These are phyloP conservation scores for Phialophora tarda DNA, from an alignment of 2,329 filamentous ascomycete species.

Conservation along the genomic window DNA sequence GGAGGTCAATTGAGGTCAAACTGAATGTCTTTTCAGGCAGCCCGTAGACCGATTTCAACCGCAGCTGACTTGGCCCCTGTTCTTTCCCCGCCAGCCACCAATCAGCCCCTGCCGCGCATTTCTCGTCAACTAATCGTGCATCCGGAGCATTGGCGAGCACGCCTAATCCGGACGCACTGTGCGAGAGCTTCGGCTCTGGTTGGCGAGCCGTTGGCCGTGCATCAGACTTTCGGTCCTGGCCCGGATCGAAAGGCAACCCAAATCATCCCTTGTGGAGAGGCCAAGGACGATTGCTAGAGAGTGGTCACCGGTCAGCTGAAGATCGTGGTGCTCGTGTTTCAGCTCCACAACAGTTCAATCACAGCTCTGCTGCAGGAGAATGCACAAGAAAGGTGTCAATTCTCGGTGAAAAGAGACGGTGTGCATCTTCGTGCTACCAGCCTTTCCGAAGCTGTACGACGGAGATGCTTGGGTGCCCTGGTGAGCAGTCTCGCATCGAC, in stretches of 20 bases:
- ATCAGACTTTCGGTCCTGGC: conserved; percentile 14
- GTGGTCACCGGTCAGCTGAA: conserved; percentile 19
- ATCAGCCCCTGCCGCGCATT: conserved; percentile 3
- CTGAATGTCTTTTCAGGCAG: not conserved
- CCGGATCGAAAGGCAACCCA: conserved; percentile 16
- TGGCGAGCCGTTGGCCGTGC: not conserved
- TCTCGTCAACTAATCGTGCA: not conserved
- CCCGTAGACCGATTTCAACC: not conserved
- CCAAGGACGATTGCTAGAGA: not conserved
- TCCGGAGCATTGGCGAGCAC: not conserved
- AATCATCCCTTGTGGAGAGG: not conserved
- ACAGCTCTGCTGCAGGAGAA: not conserved
- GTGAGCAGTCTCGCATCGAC: not conserved
- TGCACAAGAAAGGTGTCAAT: not conserved
- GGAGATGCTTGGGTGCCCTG: not conserved
- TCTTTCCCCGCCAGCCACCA: not conserved
- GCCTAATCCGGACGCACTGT: not conserved
- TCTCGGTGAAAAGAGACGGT: not conserved
- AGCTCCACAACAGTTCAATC: not conserved
- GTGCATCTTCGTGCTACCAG: conserved; percentile 1
- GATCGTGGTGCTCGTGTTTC: not conserved
- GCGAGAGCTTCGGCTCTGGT: not conserved
- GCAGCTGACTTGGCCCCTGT: conserved; percentile 2
- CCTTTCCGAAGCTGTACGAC: not conserved
- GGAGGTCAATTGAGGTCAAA: not conserved